Evolutionary conservation across 2,329 filamentous ascomycete species (phyloP).

Genomic region (Neoascochyta sp.): DNA sequence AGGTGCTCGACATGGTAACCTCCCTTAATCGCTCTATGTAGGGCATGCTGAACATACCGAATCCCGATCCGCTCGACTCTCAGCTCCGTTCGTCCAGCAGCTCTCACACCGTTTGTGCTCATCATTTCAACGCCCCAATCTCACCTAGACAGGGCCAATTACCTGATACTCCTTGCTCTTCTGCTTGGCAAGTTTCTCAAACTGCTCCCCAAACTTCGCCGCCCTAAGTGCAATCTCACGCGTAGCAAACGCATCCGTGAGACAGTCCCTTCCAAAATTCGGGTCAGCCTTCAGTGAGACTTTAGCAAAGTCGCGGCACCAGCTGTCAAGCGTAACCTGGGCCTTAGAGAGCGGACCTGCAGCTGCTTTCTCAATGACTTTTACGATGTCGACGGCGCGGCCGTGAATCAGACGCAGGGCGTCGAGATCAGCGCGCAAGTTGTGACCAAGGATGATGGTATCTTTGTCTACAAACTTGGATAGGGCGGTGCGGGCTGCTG

Average conservation of each 20-base stretch:
- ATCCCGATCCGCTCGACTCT: too few relatives aligned
- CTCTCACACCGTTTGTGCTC: too few relatives aligned
- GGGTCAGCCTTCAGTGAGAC: constrained; percentile 14
- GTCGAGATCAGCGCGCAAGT: constrained; percentile 33
- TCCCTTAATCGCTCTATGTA: too few relatives aligned
- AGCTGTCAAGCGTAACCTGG: constrained; percentile 30
- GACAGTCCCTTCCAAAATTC: constrained; percentile 43
- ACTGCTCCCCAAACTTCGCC: constrained; percentile 37
- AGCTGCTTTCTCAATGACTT: constrained; percentile 33
- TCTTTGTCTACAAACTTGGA: constrained; percentile 29
- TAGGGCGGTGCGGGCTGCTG: constrained; percentile 27
- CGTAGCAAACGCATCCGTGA: constrained; percentile 51
- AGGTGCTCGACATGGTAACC: too few relatives aligned
- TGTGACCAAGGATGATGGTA: constrained; percentile 35
- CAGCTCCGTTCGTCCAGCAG: too few relatives aligned
- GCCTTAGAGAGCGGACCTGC: constrained; percentile 28
- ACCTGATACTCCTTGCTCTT: constrained; percentile 26
- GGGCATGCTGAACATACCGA: too few relatives aligned
- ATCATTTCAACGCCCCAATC: too few relatives aligned
- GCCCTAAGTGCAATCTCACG: constrained; percentile 50
- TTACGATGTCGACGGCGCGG: constrained; percentile 30
- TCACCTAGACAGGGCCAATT: constrained; percentile 2
- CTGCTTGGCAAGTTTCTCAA: constrained; percentile 38
- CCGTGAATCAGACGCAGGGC: constrained; percentile 35
- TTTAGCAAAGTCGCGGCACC: constrained; percentile 19